These are phyloP conservation scores for Domatiomyces globalis DNA, from an alignment of 2,329 filamentous ascomycete species.

Conservation along the genomic window DNA sequence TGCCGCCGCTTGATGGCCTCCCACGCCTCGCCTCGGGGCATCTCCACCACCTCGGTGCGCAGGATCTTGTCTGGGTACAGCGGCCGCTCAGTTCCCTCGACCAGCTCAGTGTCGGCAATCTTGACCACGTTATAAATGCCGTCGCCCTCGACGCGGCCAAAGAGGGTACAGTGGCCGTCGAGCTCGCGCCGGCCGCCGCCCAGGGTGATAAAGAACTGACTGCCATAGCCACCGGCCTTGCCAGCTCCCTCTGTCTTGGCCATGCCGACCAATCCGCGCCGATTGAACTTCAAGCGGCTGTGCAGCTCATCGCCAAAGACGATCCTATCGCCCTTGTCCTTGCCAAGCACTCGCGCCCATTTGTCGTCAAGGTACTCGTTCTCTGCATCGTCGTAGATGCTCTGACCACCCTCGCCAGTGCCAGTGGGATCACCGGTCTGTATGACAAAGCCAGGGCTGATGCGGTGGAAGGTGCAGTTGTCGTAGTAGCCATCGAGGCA, in stretches of 20 bases:
- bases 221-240: constrained; percentile 66
- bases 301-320: constrained; percentile 84
- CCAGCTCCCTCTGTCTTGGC: constrained; percentile 48
- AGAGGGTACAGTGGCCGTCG: constrained; percentile 80
- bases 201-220: constrained; percentile 93
- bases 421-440: constrained; percentile 92
- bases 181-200: constrained; percentile 67
- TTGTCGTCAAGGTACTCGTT: constrained; percentile 34
- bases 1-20: constrained; percentile 27
- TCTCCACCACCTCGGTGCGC: constrained; percentile 31
- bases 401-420: constrained; percentile 63
- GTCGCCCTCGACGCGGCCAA: constrained; percentile 80
- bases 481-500: constrained; percentile 93
- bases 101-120: constrained; percentile 76
- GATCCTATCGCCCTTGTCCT: constrained; percentile 40
- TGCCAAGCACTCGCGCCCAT: constrained; percentile 39
- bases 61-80: constrained; percentile 69
- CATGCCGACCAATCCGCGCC: constrained; percentile 86
- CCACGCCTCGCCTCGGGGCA: constrained; percentile 31
- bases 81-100: constrained; percentile 65
- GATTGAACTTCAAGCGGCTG: constrained; percentile 80
- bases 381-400: constrained; percentile 64
- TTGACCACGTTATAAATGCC: constrained; percentile 93
- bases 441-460: constrained; percentile 81
- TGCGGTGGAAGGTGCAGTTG: constrained; percentile 81